Base-by-base conservation (phyloP, 176 grass and related monocot genomes). In the Alloteropsis semialata region DNA sequence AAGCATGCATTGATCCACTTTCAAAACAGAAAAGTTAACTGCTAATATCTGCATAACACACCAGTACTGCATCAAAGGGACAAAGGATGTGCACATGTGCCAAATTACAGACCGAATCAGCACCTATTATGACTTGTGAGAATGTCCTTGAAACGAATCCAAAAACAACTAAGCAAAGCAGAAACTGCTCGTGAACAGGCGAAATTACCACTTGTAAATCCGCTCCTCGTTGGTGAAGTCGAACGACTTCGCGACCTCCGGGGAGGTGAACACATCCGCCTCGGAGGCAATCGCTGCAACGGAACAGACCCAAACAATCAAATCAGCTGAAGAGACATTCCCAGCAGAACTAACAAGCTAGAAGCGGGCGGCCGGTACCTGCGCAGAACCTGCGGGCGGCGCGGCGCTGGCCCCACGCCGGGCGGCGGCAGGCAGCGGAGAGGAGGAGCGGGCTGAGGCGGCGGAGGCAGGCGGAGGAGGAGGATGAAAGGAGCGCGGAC, bases 181-280 rank as follows among this genome's bases (percentile, higher is more conserved):
- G 29, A 78, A 44, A 10, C 28, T n/a, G 51, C 10, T 48, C 49
- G 0, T 15, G 34, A 0, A 6, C 18, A 83, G 0, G 38, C 48
- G 13, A 37, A n/a, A 78, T 91, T 95, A 93, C 96, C 96, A 98
- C 39, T 87, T 98, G 81, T 98, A 98, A 75, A 98, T 98, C 29
- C 92, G 86, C 61, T 98, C 92, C 89, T 95, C 96, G 22, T 85
- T 91, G 37, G 90, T 29, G 84, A 98, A 98, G 88, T 98, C 96
- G 34, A 98, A 98, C 38, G 88, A 79, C 81, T 98, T 98, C 0
- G 96, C 84, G 10, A 84, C 87, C 76, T 85, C 90, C 5, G 92
- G 96, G 64, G 96, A 98, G 79, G 84, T 93, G 84, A 98, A 98
- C 79, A 91, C 90, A 36, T 92, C 92, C 37, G 72, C 80, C 54